A percentile compares a stretch with the other conserved stretches of the same genome.
phyloP scores from a whole-genome alignment of 208 protist genomes.

The Tetramitus jugosus region DNA sequence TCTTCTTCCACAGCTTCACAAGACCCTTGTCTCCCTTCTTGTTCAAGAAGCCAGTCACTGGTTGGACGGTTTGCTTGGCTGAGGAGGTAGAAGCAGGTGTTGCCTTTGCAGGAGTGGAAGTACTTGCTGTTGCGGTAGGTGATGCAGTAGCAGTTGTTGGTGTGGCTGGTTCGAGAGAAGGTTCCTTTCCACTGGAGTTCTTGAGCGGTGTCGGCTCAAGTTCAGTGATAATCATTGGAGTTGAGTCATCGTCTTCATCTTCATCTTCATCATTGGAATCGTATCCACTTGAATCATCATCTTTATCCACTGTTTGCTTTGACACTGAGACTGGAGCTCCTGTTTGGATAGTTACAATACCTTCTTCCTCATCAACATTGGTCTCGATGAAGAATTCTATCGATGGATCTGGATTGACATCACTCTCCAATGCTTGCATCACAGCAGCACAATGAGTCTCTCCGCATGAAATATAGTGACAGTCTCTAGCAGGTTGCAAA shows the following conservation, averaged over 20 bases:
- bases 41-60: neutral
- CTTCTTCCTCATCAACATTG: too few relatives aligned
- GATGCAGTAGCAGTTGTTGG: neutral
- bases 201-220: neutral
- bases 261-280: neutral
- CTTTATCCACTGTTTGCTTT: neutral
- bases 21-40: constrained; percentile 22
- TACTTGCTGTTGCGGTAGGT: neutral
- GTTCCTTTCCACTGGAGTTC: neutral
- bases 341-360: too few relatives aligned
- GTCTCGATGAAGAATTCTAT: neutral
- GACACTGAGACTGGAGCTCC: too few relatives aligned
- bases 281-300: neutral
- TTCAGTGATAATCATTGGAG: neutral
- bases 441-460: neutral
- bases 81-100: too few relatives aligned
- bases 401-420: constrained; percentile 9
- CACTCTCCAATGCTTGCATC: neutral
- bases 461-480: neutral
- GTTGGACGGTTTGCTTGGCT: too few relatives aligned
- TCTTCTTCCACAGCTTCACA: constrained; percentile 11
- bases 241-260: neutral
- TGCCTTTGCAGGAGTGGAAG: too few relatives aligned
- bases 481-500: neutral
- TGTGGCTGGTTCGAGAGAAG: neutral